Percentiles rank a stretch among this genome's conserved stretches.
Evolutionary conservation across 2,329 filamentous ascomycete genomes (phyloP).

Genomic region (Fusarium bulbicola): DNA sequence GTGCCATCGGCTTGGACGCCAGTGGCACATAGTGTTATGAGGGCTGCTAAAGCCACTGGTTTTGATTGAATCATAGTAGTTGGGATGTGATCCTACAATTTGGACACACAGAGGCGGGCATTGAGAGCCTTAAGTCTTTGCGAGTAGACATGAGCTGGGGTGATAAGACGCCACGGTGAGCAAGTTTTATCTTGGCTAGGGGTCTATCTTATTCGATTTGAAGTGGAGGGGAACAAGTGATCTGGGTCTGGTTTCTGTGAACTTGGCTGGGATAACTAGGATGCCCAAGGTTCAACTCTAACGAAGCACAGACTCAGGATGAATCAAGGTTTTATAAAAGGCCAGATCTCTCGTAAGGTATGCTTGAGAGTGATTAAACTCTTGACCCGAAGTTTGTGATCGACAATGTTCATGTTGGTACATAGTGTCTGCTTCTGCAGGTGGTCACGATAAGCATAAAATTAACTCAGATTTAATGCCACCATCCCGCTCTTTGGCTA

Average conservation of each 20-base stretch:
- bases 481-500: neutral
- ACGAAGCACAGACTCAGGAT: neutral
- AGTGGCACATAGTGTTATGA: neutral
- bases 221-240: neutral
- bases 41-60: neutral
- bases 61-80: neutral
- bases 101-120: neutral
- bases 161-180: neutral
- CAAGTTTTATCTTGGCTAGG: neutral
- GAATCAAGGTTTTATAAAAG: neutral
- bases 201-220: neutral
- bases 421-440: neutral
- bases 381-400: neutral
- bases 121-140: neutral
- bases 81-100: neutral
- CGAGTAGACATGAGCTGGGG: neutral
- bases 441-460: constrained; percentile 1
- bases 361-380: neutral
- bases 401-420: neutral
- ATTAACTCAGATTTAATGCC: neutral
- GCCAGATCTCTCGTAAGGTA: no score
- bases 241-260: neutral
- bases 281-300: neutral
- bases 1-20: constrained; percentile 25
- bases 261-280: neutral